A percentile compares a stretch with the other conserved stretches of the same genome.
Conservation (phyloP, 441 rosid genomes). For the Aquilaria agallochum region DNA sequence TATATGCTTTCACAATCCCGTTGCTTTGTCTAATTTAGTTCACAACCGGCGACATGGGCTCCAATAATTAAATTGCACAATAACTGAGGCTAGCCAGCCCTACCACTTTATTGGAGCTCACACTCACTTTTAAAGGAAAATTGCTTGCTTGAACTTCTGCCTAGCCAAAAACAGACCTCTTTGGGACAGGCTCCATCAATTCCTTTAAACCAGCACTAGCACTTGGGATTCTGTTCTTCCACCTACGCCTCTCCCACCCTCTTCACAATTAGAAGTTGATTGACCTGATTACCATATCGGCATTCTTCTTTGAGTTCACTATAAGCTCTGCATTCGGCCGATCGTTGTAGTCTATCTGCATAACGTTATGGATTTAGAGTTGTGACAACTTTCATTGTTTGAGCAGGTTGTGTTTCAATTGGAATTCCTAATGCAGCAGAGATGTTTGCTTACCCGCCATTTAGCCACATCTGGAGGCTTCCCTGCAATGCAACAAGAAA, state of each 20-base stretch:
- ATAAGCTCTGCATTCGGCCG: conserved; percentile 81
- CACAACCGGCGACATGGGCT: not conserved
- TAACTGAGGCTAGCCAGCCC: no score
- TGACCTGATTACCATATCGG: conserved; percentile 74
- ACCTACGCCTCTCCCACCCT: no score
- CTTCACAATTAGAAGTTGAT: conserved; percentile 30
- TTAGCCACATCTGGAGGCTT: conserved; percentile 70
- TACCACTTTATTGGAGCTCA: conserved; percentile 10
- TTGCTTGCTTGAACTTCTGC: conserved; percentile 1
- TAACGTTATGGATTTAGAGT: not conserved
- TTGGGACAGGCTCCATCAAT: not conserved
- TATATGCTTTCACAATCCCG: no score
- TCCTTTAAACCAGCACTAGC: not conserved
- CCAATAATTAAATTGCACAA: not conserved
- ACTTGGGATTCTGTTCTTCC: no score
- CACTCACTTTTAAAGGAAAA: not conserved
- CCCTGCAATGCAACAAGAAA: conserved; percentile 36
- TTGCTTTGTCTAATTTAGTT: no score
- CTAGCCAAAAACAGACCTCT: not conserved
- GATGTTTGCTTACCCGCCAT: conserved; percentile 59
- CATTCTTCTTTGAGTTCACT: conserved; percentile 60
- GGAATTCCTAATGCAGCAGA: not conserved
- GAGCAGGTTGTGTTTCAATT: no score
- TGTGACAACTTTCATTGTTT: no score
- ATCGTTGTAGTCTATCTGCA: conserved; percentile 82